Percentiles rank a stretch among this genome's conserved stretches.
Evolutionary conservation across 257 asterid species (phyloP).

Genomic region (Craterostigma plantagineum): DNA sequence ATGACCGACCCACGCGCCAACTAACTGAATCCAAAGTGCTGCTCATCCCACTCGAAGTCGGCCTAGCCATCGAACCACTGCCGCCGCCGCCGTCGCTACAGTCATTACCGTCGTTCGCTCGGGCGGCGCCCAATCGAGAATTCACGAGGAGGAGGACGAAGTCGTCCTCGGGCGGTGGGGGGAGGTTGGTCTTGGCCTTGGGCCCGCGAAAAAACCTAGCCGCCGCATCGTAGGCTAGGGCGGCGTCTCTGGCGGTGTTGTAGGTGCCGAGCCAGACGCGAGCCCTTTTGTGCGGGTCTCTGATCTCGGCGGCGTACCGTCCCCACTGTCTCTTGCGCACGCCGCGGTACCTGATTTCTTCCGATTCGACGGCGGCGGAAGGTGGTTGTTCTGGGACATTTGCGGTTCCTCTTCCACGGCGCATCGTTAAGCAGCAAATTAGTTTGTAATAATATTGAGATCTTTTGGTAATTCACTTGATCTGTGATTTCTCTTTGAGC

Average conservation of each 20-base stretch:
- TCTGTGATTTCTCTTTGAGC: too few species aligned
- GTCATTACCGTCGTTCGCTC: too few species aligned
- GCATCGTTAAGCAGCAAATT: too few species aligned
- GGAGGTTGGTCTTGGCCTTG: constrained; percentile 33
- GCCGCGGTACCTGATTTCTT: constrained; percentile 30
- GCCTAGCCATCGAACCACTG: too few species aligned
- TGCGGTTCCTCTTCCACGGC: too few species aligned
- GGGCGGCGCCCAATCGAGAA: constrained; percentile 21
- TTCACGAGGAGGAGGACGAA: constrained; percentile 9
- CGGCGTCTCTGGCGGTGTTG: constrained; percentile 39
- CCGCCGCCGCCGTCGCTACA: too few species aligned
- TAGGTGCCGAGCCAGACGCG: constrained; percentile 47
- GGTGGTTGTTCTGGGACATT: too few species aligned
- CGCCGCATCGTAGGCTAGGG: constrained; percentile 38
- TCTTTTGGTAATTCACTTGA: too few species aligned
- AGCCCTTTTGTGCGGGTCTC: constrained; percentile 36
- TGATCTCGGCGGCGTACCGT: constrained; percentile 34
- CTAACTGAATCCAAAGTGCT: constrained; percentile 64
- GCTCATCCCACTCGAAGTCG: constrained; percentile 56
- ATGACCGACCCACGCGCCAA: constrained; percentile 9
- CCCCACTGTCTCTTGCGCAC: constrained; percentile 45
- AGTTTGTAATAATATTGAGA: too few species aligned
- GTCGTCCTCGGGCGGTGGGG: constrained; percentile 7
- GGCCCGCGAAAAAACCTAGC: constrained; percentile 28
- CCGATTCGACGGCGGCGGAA: constrained; percentile 8